Percentiles rank a stretch among this genome's conserved stretches.
Evolutionary conservation across 2,329 filamentous ascomycete species (phyloP).

Genomic region (Aspergillus vadensis): DNA sequence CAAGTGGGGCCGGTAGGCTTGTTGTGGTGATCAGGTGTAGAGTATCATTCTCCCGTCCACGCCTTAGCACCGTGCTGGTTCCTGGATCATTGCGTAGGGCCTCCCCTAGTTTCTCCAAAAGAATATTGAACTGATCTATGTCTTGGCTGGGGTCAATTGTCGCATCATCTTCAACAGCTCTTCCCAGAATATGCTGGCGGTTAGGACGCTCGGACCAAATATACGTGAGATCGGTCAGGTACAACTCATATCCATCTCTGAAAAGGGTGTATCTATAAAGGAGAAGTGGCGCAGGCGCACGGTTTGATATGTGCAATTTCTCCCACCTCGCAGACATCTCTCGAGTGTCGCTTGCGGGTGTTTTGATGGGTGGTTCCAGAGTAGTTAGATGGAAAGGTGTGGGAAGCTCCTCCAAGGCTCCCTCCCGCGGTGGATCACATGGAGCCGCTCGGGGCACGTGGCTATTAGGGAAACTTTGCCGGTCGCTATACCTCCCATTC

Average conservation of each 20-base stretch:
- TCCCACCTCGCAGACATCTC: slow-evolving; percentile 41
- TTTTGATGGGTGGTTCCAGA: background rate
- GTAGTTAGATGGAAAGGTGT: slow-evolving; percentile 1
- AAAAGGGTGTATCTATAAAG: slow-evolving; percentile 41
- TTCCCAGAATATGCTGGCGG: slow-evolving; percentile 48
- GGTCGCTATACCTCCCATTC: slow-evolving; percentile 27
- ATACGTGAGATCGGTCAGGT: slow-evolving; percentile 60
- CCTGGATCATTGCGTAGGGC: slow-evolving; percentile 44
- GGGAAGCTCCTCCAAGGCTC: slow-evolving; percentile 13
- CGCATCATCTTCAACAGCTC: slow-evolving; percentile 52
- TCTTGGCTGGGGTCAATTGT: slow-evolving; percentile 64
- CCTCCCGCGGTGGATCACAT: slow-evolving; percentile 6
- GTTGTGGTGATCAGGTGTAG: slow-evolving; percentile 52
- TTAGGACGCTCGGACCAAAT: slow-evolving; percentile 59
- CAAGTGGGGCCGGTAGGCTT: slow-evolving; percentile 56
- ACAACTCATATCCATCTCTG: slow-evolving; percentile 51
- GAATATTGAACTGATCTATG: slow-evolving; percentile 55
- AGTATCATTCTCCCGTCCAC: slow-evolving; percentile 31
- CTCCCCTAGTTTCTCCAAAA: slow-evolving; percentile 58
- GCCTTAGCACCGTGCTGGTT: slow-evolving; percentile 36
- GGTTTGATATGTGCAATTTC: slow-evolving; percentile 32
- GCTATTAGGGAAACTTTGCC: slow-evolving; percentile 24
- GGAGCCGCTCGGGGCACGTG: slow-evolving; percentile 23
- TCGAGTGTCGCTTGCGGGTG: background rate
- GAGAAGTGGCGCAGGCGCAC: slow-evolving; percentile 36